Evolutionary conservation across 768 basidiomycete species (phyloP).

Genomic region (Auriscalpium vulgare): DNA sequence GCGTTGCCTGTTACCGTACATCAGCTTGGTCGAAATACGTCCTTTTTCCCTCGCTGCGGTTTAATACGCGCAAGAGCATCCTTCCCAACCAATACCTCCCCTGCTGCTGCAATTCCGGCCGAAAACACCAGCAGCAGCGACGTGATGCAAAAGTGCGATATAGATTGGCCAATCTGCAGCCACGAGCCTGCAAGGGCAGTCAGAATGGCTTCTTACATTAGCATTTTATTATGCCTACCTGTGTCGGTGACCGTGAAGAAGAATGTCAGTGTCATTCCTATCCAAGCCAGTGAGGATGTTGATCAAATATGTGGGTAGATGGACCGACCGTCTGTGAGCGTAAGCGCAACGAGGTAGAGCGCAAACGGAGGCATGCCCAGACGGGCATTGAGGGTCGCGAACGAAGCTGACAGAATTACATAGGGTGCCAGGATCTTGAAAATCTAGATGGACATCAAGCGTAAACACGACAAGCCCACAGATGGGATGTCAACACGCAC

Average conservation of each 20-base stretch:
- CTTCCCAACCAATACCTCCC: constrained; percentile 59
- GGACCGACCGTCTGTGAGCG: constrained; percentile 57
- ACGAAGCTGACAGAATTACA: constrained; percentile 60
- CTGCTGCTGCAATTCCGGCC: constrained; percentile 64
- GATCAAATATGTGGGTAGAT: neutral
- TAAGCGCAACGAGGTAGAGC: constrained; percentile 67
- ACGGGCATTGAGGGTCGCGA: constrained; percentile 60
- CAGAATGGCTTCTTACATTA: neutral
- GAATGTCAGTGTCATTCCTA: constrained; percentile 78
- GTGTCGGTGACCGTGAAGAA: constrained; percentile 81
- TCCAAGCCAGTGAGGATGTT: neutral
- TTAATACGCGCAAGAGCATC: constrained; percentile 1
- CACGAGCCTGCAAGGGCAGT: constrained; percentile 52
- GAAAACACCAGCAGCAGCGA: constrained; percentile 75
- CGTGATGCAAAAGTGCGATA: constrained; percentile 82
- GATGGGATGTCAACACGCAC: constrained; percentile 28
- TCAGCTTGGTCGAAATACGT: neutral
- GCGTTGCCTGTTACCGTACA: neutral
- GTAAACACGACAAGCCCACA: neutral
- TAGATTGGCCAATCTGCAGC: constrained; percentile 85
- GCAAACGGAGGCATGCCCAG: constrained; percentile 73
- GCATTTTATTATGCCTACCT: constrained; percentile 29
- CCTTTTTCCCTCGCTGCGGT: neutral
- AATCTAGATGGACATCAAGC: constrained; percentile 32
- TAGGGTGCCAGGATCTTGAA: constrained; percentile 83